Evolutionary conservation across 2,329 filamentous ascomycete species (phyloP).

Genomic region (Pleoardoris graminearum): DNA sequence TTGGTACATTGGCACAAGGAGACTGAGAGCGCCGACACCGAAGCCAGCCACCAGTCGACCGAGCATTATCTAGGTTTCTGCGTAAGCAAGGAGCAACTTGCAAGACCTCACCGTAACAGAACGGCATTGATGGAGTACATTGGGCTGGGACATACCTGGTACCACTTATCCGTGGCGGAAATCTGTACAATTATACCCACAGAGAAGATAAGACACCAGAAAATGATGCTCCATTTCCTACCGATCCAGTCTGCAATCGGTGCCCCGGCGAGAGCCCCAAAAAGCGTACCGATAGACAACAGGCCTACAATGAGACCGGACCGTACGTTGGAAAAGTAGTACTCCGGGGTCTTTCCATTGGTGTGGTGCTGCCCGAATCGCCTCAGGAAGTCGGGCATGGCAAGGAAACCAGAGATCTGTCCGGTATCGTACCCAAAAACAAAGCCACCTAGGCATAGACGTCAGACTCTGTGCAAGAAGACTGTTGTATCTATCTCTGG

Average conservation of each 20-base stretch:
- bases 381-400: slow-evolving; percentile 33
- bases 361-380: slow-evolving; percentile 23
- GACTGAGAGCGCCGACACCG: slow-evolving; percentile 65
- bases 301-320: slow-evolving; percentile 36
- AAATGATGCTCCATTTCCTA: slow-evolving; percentile 62
- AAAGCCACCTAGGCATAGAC: slow-evolving; percentile 30
- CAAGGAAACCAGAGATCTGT: slow-evolving; percentile 38
- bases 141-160: slow-evolving; percentile 65
- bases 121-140: too few relatives aligned
- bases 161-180: slow-evolving; percentile 59
- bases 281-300: slow-evolving; percentile 73
- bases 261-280: slow-evolving; percentile 64
- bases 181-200: slow-evolving; percentile 69
- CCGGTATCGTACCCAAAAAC: slow-evolving; percentile 37
- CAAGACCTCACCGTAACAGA: too few relatives aligned
- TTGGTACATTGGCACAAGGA: slow-evolving; percentile 63
- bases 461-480: background rate
- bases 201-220: slow-evolving; percentile 62
- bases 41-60: slow-evolving; percentile 66
- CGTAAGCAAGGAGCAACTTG: too few relatives aligned
- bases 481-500: background rate
- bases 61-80: slow-evolving; percentile 4
- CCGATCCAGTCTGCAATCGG: slow-evolving; percentile 65
- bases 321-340: slow-evolving; percentile 33
- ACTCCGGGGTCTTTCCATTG: slow-evolving; percentile 6